A percentile compares a stretch with the other conserved stretches of the same genome.
Evolutionary conservation across 495 filamentous ascomycete genomes (phyloP).

Genomic region (Filosporella fistucella): DNA sequence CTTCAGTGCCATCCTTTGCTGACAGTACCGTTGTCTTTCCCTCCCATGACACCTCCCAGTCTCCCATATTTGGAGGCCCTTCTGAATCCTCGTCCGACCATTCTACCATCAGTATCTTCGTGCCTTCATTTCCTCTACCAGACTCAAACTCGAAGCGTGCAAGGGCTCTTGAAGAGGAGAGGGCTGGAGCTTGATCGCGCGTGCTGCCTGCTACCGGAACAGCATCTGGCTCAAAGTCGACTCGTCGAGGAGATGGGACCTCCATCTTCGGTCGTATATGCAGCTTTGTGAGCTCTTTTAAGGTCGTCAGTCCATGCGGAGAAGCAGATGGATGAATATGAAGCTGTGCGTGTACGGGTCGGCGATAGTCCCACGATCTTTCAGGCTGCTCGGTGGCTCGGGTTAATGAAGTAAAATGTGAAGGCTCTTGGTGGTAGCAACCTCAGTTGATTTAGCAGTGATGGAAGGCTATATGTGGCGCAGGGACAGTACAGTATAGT

Average conservation of each 20-base stretch:
- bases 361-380: not conserved
- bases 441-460: too few species aligned
- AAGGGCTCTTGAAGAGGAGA: constrained; percentile 45
- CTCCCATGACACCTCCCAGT: constrained; percentile 76
- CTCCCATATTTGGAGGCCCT: constrained; percentile 19
- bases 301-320: constrained; percentile 21
- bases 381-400: constrained; percentile 16
- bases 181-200: constrained; percentile 19
- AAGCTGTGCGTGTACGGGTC: constrained; percentile 7
- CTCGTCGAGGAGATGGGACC: constrained; percentile 17
- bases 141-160: constrained; percentile 85
- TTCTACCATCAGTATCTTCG: constrained; percentile 81
- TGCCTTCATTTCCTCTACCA: constrained; percentile 71
- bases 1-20: constrained; percentile 51
- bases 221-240: constrained; percentile 21
- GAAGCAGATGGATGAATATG: constrained; percentile 4
- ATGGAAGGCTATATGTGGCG: too few species aligned
- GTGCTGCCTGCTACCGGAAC: constrained; percentile 6
- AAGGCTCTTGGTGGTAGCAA: too few species aligned
- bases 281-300: constrained; percentile 11
- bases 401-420: too few species aligned
- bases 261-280: constrained; percentile 18
- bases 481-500: too few species aligned
- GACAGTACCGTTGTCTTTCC: constrained; percentile 64
- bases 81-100: constrained; percentile 61